phyloP scores from a whole-genome alignment of 371 early-diverging fungal species.

The Zopfochytrium polystomum region DNA sequence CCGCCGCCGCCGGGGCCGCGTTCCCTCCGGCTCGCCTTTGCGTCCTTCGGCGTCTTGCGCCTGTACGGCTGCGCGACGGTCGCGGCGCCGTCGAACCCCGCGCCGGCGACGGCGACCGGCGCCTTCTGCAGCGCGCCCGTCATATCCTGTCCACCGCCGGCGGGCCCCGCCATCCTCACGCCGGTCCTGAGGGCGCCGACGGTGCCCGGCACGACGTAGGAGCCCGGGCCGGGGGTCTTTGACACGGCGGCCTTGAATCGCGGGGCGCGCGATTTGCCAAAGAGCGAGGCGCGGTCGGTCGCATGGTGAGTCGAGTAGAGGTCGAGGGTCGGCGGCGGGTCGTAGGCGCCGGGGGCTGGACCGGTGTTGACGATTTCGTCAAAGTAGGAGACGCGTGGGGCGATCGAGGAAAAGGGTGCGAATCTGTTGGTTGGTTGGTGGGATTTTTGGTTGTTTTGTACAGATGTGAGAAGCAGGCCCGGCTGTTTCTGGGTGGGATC shows the following conservation, averaged over 20 bases:
- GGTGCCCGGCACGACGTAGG: slow-evolving; percentile 32
- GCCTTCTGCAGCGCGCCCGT: too few species aligned
- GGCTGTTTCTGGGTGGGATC: too few species aligned
- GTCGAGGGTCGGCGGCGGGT: slow-evolving; percentile 24
- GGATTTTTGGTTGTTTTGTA: neutral
- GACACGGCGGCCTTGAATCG: slow-evolving; percentile 31
- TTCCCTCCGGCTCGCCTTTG: too few species aligned
- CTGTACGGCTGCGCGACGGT: too few species aligned
- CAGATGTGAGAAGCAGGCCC: too few species aligned
- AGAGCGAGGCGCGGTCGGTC: slow-evolving; percentile 37
- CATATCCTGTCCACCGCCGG: too few species aligned
- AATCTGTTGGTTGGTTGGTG: slow-evolving; percentile 25
- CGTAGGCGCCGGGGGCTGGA: slow-evolving; percentile 44
- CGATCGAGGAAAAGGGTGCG: slow-evolving; percentile 48
- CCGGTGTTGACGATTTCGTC: slow-evolving; percentile 31
- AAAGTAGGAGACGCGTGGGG: slow-evolving; percentile 44
- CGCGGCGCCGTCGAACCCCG: too few species aligned
- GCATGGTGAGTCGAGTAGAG: slow-evolving; percentile 26
- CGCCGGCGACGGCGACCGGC: too few species aligned
- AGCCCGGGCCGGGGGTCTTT: slow-evolving; percentile 42
- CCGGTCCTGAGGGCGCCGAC: too few species aligned
- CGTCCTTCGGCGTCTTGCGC: too few species aligned
- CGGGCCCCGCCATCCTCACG: too few species aligned
- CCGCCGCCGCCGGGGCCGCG: too few species aligned
- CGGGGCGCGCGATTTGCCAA: slow-evolving; percentile 39